Base-by-base conservation (phyloP, 225 moss, liverwort and hornwort genomes). In the Sphagnum contortum region DNA sequence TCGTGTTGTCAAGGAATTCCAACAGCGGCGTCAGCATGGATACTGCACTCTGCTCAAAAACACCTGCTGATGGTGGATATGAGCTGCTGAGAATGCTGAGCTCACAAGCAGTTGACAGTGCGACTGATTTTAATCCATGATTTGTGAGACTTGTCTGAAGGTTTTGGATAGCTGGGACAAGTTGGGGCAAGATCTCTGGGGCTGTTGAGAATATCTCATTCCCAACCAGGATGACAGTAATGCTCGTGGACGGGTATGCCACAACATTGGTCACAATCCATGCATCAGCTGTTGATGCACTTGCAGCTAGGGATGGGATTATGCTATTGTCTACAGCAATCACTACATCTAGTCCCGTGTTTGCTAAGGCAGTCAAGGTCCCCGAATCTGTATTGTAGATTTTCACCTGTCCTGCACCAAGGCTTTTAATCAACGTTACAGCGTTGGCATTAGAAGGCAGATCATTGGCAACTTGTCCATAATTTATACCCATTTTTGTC, bases 131-230 rank as follows among this genome's bases (percentile, higher is more conserved):
- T 48, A 83, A 6, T 11, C 76, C 76, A 7, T 67, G 66, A 5
- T 14, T 72, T 67, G 55, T 60, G 46, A 80, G 70, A 46, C 74
- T 72, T 4, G 50, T 45, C 67, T 74, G 65, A 4, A 83, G 77
- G 67, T 83, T 83, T 65, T 77, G 70, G 49, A 83, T 77, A 4
- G 83, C 83, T 0, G 83, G 77, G n/a, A 80, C 80, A 47, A 83
- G 71, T 65, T 83, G 74, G 5, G 72, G 67, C 80, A 76, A 83
- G n/a, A 74, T 74, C 6, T 77, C 48, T 14, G 13, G 48, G 64
- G 67, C 64, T 3, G 59, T 67, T 8, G 61, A 6, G 65, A 83
- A 83, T 5, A 80, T 69, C 72, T 83, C 80, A 45, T 83, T 83
- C 47, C 80, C 83, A 12, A 83, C 80, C 74, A 76, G 8, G 46